Percentiles rank a stretch among this genome's conserved stretches.
These are phyloP conservation scores for Knoxdaviesia capensis DNA, from an alignment of 2,329 filamentous ascomycete species.

Conservation along the genomic window DNA sequence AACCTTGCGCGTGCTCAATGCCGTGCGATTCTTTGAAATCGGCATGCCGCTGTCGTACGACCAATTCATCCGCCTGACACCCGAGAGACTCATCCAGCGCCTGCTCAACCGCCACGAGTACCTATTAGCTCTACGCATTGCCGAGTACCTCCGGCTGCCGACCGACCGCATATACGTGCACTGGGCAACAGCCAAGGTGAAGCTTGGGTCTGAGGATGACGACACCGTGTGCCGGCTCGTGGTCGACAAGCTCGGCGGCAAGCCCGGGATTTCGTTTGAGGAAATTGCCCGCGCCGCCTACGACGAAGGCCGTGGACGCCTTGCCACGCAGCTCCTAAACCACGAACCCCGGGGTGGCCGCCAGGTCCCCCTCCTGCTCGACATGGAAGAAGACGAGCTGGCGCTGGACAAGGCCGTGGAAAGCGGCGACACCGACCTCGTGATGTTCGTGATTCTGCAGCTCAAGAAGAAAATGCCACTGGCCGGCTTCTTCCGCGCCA, in stretches of 20 bases:
- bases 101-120: constrained; percentile 83
- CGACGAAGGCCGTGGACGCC: constrained; percentile 72
- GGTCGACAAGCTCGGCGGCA: constrained; percentile 69
- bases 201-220: constrained; percentile 66
- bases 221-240: constrained; percentile 73
- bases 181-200: constrained; percentile 91
- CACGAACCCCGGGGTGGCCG: constrained; percentile 89
- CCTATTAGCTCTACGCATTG: constrained; percentile 70
- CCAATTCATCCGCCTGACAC: constrained; percentile 78
- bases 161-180: constrained; percentile 87
- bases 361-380: constrained; percentile 80
- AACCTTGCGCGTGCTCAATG: constrained; percentile 77
- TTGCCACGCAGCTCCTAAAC: constrained; percentile 81
- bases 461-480: constrained; percentile 80
- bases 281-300: constrained; percentile 83
- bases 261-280: constrained; percentile 87
- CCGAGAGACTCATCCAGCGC: constrained; percentile 69
- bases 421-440: constrained; percentile 81
- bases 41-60: constrained; percentile 83
- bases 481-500: constrained; percentile 77
- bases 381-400: constrained; percentile 89
- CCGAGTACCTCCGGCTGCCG: constrained; percentile 68
- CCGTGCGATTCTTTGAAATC: constrained; percentile 76
- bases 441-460: constrained; percentile 74
- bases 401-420: constrained; percentile 93